Percentiles rank a stretch among this genome's conserved stretches.
Evolutionary conservation across 2,329 filamentous ascomycete genomes (phyloP).

Genomic region (Venturia effusa): DNA sequence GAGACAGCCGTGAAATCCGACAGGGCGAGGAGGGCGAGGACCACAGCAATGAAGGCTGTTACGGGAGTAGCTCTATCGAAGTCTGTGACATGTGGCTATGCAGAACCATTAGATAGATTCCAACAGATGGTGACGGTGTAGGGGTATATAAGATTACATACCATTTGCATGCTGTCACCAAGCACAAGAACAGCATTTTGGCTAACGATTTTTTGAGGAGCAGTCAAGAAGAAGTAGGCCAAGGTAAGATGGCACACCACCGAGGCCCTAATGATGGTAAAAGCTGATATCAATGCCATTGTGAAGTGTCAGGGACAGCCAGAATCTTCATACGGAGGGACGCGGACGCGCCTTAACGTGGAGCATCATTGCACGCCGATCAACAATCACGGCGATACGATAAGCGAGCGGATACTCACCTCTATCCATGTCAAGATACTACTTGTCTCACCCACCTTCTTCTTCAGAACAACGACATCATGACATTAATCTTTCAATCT

Average conservation of each 20-base stretch:
- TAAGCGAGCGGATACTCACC: neutral
- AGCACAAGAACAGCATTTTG: slow-evolving; percentile 72
- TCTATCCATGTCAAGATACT: neutral
- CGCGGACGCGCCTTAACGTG: neutral
- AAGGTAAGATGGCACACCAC: slow-evolving; percentile 77
- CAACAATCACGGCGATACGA: neutral
- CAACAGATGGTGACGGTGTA: slow-evolving; percentile 7
- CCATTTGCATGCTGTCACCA: slow-evolving; percentile 74
- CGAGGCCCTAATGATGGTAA: slow-evolving; percentile 69
- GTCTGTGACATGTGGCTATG: slow-evolving; percentile 51
- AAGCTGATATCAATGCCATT: slow-evolving; percentile 76
- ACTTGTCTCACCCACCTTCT: neutral
- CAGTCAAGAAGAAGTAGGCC: slow-evolving; percentile 72
- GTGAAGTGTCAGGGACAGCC: slow-evolving; percentile 15
- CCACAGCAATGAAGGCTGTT: slow-evolving; percentile 55
- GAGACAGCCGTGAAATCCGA: slow-evolving; percentile 36
- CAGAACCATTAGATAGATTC: slow-evolving; percentile 8
- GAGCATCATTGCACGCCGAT: neutral
- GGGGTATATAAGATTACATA: slow-evolving; percentile 31
- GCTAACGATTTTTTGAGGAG: slow-evolving; percentile 60
- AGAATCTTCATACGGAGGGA: neutral
- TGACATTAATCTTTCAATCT: neutral
- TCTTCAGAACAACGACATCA: neutral
- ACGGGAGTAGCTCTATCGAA: slow-evolving; percentile 61
- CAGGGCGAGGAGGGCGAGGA: slow-evolving; percentile 51